These are phyloP conservation scores for Termitomyces sp. DNA, from an alignment of 768 basidiomycete species.

Conservation along the genomic window DNA sequence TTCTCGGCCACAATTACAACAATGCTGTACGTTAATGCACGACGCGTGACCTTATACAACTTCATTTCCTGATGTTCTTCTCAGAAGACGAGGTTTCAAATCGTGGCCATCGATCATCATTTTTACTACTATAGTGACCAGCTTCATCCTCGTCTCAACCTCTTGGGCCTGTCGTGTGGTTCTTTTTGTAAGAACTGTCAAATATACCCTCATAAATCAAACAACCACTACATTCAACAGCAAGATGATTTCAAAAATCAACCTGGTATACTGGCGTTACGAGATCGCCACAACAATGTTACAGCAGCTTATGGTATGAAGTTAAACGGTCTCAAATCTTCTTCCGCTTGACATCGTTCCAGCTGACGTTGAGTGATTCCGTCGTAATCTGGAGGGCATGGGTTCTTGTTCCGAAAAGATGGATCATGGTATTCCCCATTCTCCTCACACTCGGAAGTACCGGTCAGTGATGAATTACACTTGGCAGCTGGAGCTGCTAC, in stretches of 20 bases:
- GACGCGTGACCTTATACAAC: too few relatives aligned
- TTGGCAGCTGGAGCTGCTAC: background rate
- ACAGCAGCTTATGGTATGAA: background rate
- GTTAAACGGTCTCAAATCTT: too few relatives aligned
- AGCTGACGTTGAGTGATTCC: background rate
- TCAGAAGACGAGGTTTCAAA: too few relatives aligned
- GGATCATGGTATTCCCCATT: background rate
- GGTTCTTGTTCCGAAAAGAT: background rate
- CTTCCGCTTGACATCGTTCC: background rate
- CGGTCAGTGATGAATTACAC: background rate
- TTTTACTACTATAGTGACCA: too few relatives aligned
- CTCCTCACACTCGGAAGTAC: background rate
- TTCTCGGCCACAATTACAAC: background rate
- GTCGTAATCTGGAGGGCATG: background rate
- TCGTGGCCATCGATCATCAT: too few relatives aligned
- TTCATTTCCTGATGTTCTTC: too few relatives aligned
- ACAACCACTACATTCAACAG: background rate
- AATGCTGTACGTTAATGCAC: background rate
- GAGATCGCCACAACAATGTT: background rate
- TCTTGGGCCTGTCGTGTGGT: background rate
- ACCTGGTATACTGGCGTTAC: background rate
- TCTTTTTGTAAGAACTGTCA: background rate
- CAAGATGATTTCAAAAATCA: background rate
- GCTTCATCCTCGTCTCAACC: too few relatives aligned
- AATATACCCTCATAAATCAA: background rate